Base-by-base conservation (phyloP, 768 basidiomycete genomes). In the Auricularia heimuer region DNA sequence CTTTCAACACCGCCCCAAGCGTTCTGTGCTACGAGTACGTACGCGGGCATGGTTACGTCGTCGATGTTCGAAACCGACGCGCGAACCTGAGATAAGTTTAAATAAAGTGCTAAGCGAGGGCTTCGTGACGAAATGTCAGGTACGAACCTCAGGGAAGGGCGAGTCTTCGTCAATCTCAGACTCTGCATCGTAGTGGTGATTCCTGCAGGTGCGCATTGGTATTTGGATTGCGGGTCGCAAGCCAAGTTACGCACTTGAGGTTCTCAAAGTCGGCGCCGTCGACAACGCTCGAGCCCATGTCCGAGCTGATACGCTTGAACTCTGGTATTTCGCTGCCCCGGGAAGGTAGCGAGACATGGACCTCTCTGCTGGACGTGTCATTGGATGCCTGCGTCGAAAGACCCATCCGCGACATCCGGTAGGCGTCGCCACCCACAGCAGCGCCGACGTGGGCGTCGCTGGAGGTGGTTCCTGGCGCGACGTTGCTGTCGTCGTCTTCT, bases 41-140 rank as follows among this genome's bases (percentile, higher is more conserved):
- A 71, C 44, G 74, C 77, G 18, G 81, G 81, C 79, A 81, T 81
- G 1, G 80, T 78, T 0, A 76, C 75, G 68, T 82, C 81, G 70
- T 82, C 81, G 24, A 78, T 75, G 65, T 82, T 82, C 12, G 79
- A 80, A 3, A 82, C 81, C 65, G 75, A 75, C 11, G 77, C 78
- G 37, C 79, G 69, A 0, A 82, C 81, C 70, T 81, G 47, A 42
- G 29, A 21, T 51, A 51, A 51, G 47, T 18, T 51, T 51, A 51
- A 51, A 21, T 21, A 51, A 42, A 42, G 39, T 42, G 39, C 12
- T 8, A 42, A 14, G 8, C 8, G 12, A 14, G 39, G 8, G 7
- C 47, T 51, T 16, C 47, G 14, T 51, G 14, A 51, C 47, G 47
- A 21, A 51, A 18, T 51, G 21, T 21, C 75, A 76, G 8, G 75